Evolutionary conservation across 2,329 filamentous ascomycete species (phyloP), one percentile per base, ranked within the genome.

Genomic region (Fusarium abutilonis): DNA sequence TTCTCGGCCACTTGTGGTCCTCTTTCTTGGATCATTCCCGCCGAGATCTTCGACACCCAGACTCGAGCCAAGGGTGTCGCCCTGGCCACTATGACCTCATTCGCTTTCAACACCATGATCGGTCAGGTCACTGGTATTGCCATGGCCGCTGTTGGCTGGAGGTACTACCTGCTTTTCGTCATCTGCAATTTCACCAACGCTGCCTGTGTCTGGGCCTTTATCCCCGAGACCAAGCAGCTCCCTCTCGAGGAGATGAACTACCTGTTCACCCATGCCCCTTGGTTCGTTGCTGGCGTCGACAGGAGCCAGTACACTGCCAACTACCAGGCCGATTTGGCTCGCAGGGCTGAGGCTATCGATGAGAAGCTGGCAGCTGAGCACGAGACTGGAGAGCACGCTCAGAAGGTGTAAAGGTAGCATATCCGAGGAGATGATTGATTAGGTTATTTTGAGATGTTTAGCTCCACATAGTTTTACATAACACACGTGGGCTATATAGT

Each of bases 81-180:
- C 2, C 84, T 92, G 64, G 88, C 88, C 1, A 89, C 87, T 3
- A 91, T 91, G 88, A 81, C 79, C 2, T 86, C 82, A 9, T 91
- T 89, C 70, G 89, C 89, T 2, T 91, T 90, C 78, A 91, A 90
- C 75, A 90, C 88, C 11, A 85, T 90, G 82, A 90, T 90, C 52
- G 87, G 86, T 0, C 70, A 72, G 72, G 82, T 88, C 4, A 90
- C 88, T 34, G 72, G 72, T 5, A 69, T 73, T 23, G 64, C 73
- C 48, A 67, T 60, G 10, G 44, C 13, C 9, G n/a, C 13, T 17
- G 74, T 79, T 34, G 75, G 75, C 41, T 81, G 77, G 74, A 65
- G 69, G 17, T 82, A 72, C 66, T 82, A 80, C 60, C 68, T 77
- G 14, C 41, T 78, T 10, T 75, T 79, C 52, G 71, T 73, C 29